These are phyloP conservation scores for Meyerozyma guilliermondii DNA, from an alignment of 1,139 yeast species.

Conservation along the genomic window DNA sequence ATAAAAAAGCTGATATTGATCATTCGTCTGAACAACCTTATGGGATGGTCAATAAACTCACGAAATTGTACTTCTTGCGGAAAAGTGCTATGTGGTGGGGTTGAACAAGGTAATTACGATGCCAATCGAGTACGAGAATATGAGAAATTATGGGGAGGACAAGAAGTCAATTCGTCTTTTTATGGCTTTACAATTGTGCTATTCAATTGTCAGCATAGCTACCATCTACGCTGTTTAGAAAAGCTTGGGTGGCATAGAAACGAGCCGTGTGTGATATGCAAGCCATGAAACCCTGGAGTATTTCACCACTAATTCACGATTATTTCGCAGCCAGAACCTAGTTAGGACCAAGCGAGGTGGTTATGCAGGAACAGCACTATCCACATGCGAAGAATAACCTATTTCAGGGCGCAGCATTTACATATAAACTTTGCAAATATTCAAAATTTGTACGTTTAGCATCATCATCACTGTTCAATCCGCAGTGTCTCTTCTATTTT, in stretches of 20 bases:
- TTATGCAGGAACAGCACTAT: too few species aligned
- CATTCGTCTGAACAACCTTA: constrained; percentile 32
- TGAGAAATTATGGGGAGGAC: not conserved
- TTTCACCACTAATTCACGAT: too few species aligned
- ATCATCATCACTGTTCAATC: too few species aligned
- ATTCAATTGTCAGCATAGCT: not conserved
- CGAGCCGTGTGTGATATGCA: not conserved
- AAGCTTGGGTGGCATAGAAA: not conserved
- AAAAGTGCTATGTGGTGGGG: constrained; percentile 59
- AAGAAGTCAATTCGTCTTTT: not conserved
- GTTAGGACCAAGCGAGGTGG: too few species aligned
- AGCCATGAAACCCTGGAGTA: not conserved
- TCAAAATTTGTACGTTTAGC: too few species aligned
- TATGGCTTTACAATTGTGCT: not conserved
- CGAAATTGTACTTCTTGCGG: constrained; percentile 71
- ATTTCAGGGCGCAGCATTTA: too few species aligned
- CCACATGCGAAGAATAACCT: too few species aligned
- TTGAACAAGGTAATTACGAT: constrained; percentile 33
- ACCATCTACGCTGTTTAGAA: not conserved
- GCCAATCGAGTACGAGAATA: constrained; percentile 19
- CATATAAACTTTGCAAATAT: too few species aligned
- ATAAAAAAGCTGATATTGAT: constrained; percentile 41
- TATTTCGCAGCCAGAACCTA: too few species aligned
- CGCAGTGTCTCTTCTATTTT: too few species aligned
- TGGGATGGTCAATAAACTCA: constrained; percentile 58